These are phyloP conservation scores for Rhizopus arrhizus DNA, from an alignment of 371 early-diverging fungal species.

Conservation along the genomic window DNA sequence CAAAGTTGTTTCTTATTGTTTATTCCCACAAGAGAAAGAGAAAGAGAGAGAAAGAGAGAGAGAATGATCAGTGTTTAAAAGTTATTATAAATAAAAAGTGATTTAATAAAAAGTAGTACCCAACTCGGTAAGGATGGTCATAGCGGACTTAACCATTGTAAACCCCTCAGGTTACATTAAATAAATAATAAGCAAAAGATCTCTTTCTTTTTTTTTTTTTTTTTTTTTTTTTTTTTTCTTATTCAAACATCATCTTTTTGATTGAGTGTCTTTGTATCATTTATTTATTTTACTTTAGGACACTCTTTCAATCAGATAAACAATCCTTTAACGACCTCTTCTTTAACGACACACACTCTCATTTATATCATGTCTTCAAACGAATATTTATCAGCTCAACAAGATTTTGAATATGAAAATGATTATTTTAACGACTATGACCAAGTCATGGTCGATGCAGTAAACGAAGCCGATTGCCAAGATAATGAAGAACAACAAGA, in stretches of 20 bases:
- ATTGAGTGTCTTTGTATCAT: neutral
- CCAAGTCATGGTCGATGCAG: conserved; percentile 33
- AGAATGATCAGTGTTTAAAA: too few relatives aligned
- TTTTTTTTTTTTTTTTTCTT: too few relatives aligned
- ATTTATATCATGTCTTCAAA: neutral
- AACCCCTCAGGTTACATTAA: too few relatives aligned
- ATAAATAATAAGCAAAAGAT: too few relatives aligned
- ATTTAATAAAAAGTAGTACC: too few relatives aligned
- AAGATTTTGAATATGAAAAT: conserved; percentile 23
- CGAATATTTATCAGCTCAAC: neutral
- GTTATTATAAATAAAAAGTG: too few relatives aligned
- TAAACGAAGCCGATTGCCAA: conserved; percentile 30
- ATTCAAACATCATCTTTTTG: neutral
- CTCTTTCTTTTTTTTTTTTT: too few relatives aligned
- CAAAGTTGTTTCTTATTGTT: too few relatives aligned
- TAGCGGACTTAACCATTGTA: too few relatives aligned
- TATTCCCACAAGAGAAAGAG: too few relatives aligned
- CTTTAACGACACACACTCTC: neutral
- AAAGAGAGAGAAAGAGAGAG: too few relatives aligned
- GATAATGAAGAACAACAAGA: conserved; percentile 23
- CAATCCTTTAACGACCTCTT: neutral
- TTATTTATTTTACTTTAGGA: neutral
- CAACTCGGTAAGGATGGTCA: too few relatives aligned
- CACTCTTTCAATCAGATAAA: neutral
- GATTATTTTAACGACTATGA: conserved; percentile 39